A percentile compares a stretch with the other conserved stretches of the same genome.
Evolutionary conservation across 202 grass and related monocot genomes (phyloP).

Genomic region (Setaria italica): DNA sequence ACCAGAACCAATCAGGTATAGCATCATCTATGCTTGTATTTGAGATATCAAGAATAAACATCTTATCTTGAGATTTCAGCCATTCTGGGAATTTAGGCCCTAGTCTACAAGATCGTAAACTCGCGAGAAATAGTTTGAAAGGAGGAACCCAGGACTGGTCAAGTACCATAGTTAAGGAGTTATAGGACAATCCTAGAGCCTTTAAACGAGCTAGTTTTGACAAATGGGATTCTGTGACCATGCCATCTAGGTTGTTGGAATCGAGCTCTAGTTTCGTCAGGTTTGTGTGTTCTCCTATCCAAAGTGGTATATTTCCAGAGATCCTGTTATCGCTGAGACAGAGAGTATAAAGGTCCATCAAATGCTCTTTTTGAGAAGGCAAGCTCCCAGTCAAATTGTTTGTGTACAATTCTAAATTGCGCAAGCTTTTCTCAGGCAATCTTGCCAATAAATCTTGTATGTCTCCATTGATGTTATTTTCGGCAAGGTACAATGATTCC

Average conservation of each 20-base stretch:
- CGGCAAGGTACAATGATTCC: not conserved
- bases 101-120: slow-evolving; percentile 14
- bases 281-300: not conserved
- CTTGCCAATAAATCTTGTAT: not conserved
- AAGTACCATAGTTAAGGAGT: not conserved
- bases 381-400: slow-evolving; percentile 8
- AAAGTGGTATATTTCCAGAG: not conserved
- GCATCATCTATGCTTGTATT: slow-evolving; percentile 14
- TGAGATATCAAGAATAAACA: not conserved
- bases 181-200: not conserved
- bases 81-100: slow-evolving; percentile 40
- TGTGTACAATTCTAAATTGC: not conserved
- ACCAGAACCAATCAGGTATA: slow-evolving; percentile 45
- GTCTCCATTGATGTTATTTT: not conserved
- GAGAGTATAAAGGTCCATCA: not conserved
- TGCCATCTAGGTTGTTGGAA: slow-evolving; percentile 45
- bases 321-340: not conserved
- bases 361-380: not conserved
- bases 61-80: slow-evolving; percentile 15
- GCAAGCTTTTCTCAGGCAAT: not conserved
- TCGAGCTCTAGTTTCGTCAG: slow-evolving; percentile 8
- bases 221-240: slow-evolving; percentile 40
- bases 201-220: slow-evolving; percentile 1
- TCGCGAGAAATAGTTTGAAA: not conserved
- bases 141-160: not conserved